Base-by-base conservation (phyloP, 2,329 filamentous ascomycete genomes). In the Coleophoma eucalyptorum region DNA sequence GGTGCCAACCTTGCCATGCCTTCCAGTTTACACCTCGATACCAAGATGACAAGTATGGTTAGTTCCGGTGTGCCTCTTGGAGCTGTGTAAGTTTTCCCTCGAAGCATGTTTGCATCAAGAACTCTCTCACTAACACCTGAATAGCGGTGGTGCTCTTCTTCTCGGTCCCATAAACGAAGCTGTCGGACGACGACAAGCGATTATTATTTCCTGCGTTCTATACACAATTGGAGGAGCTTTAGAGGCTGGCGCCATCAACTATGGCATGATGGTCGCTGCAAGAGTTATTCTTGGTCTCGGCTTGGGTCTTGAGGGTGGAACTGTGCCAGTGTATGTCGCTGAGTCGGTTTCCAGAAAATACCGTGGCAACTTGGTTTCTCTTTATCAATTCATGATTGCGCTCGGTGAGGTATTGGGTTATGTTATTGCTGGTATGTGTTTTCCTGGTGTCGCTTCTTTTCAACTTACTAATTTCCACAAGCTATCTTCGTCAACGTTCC, bases 331-430 rank as follows among this genome's bases (percentile, higher is more conserved):
- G 49, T 90, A 90, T 55, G 86, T 90, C 31, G 85, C 86, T 1
- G 86, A 90, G 67, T 85, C 82, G 0, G 86, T 89, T 41, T 83
- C 86, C 59, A 75, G 81, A 32, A 77, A 74, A 52, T 75, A 87
- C 20, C 80, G 86, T 59, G 86, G 86, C 57, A 89, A 89, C 65
- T 69, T 90, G 46, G 86, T 90, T 1, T 88, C 84, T 0, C 72
- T 89, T 0, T 90, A 89, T 65, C 87, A 90, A 63, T 81, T 89
- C 68, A 89, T 87, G 68, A 90, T 90, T 60, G 87, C 87, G 0
- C 74, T 90, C 0, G 86, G 86, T 26, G 86, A 89, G 59, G 86
- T 90, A 2, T 72, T 90, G 1, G 87, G 86, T 2, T 89, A 89
- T 53, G 86, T 83, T 5, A 79, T 89, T 1, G 86, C 83, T 26